Evolutionary conservation across 2,329 filamentous ascomycete genomes (phyloP).

Genomic region (Neonectria coccinea): DNA sequence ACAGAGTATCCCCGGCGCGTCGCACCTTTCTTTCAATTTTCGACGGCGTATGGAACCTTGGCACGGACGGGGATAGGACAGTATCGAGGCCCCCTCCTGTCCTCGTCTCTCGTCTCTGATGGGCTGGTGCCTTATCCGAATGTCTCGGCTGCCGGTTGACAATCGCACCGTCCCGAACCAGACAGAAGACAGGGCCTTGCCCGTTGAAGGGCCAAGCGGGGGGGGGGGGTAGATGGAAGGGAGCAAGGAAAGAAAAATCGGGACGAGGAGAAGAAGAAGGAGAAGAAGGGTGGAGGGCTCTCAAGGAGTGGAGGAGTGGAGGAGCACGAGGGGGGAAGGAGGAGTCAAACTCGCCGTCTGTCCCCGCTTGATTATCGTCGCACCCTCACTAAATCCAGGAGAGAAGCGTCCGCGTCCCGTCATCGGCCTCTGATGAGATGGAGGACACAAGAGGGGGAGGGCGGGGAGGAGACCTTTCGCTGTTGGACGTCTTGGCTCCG

Average conservation of each 20-base stretch:
- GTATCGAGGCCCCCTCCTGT: conserved; percentile 1
- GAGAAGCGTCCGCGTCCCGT: neutral
- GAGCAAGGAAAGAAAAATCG: neutral
- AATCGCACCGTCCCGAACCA: conserved; percentile 14
- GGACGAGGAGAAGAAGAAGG: neutral
- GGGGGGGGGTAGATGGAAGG: conserved; percentile 1
- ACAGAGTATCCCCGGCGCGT: conserved; percentile 16
- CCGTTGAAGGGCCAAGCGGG: conserved; percentile 5
- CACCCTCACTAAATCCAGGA: neutral
- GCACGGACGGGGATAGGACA: neutral
- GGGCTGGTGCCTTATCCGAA: conserved; percentile 2
- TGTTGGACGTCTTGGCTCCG: conserved; percentile 3
- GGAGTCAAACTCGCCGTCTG: conserved; percentile 1
- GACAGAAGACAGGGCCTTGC: neutral
- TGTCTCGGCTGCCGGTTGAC: conserved; percentile 30
- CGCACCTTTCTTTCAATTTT: conserved; percentile 10
- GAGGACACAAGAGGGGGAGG: neutral
- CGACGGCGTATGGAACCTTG: neutral
- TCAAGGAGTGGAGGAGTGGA: neutral
- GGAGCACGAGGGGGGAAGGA: neutral
- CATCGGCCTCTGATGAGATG: no score
- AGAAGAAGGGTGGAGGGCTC: neutral
- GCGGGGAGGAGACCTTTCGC: neutral
- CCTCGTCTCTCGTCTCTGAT: neutral
- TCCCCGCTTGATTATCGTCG: conserved; percentile 1